Base-by-base conservation (phyloP, 179 eudicot species). In the Nepenthes alata region DNA sequence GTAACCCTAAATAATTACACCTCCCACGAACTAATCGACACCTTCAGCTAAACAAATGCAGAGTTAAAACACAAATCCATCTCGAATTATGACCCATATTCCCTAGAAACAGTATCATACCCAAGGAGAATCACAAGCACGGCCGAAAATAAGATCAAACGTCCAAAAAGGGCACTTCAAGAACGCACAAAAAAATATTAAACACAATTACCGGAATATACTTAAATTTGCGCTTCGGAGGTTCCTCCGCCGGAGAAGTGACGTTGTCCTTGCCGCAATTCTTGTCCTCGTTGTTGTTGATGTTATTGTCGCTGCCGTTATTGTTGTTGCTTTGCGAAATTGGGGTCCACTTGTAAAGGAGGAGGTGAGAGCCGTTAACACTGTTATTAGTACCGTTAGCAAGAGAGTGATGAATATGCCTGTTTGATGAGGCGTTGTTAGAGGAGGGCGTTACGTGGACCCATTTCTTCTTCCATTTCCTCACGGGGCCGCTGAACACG, bases 401-500 rank as follows among this genome's bases (percentile, higher is more conserved):
- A 37, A 50, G 69, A 77, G 61, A 12, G 52, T 60, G 38, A 16
- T 73, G 69, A 61, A 63, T 14, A 13, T 67, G 68, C 12, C 69
- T 49, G 66, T 57, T 72, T 54, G 63, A 58, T 52, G 65, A 63
- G 2, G 57, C 45, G 55, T 53, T 11, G 57, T 61, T 37, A 11
- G 82, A 36, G 35, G 82, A 57, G 1, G 97, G 82, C 14, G 82
- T 44, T 1, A 77, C 60, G 35, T 80, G 85, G 63, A 86, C 76
- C 96, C 98, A 91, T 37, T 80, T 75, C 76, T 91, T 89, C 81
- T 81, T 84, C 98, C 98, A 91, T 67, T 77, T 91, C 11, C 98
- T 72, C 7, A 91, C 98, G 2, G 96, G 98, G 2, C 98, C 98
- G 57, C 68, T 91, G 72, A 91, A 91, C 0, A 89, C 91, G 54